Evolutionary conservation across 805 yeast genomes (phyloP).

Genomic region (Millerozyma acaciae): DNA sequence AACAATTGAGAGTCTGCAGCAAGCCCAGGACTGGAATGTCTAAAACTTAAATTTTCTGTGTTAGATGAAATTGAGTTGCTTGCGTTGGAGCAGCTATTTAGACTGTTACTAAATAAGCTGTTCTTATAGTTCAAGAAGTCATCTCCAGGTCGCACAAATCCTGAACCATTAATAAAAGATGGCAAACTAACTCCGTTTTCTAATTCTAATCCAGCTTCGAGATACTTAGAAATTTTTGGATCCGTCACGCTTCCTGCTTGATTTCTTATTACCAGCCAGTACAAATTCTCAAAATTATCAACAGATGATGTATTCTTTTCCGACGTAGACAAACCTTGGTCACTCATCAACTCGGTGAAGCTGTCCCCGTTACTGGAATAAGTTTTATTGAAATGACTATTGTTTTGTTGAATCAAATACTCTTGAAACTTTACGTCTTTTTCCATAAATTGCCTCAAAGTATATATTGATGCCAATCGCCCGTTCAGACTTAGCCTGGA

Average conservation of each 20-base stretch:
- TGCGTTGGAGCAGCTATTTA: neutral
- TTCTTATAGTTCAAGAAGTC: slow-evolving; percentile 23
- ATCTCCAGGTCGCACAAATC: slow-evolving; percentile 30
- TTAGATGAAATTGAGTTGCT: slow-evolving; percentile 3
- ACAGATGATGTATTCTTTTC: slow-evolving; percentile 13
- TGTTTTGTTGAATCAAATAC: slow-evolving; percentile 17
- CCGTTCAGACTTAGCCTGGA: slow-evolving; percentile 14
- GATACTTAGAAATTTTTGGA: slow-evolving; percentile 14
- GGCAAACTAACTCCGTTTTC: slow-evolving; percentile 24
- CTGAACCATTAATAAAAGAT: slow-evolving; percentile 31
- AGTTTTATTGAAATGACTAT: slow-evolving; percentile 8
- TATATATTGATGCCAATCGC: slow-evolving; percentile 49
- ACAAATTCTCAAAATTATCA: slow-evolving; percentile 36
- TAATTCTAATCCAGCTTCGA: slow-evolving; percentile 23
- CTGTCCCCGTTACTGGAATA: slow-evolving; percentile 3
- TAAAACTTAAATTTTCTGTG: slow-evolving; percentile 3
- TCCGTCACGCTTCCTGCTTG: slow-evolving; percentile 2
- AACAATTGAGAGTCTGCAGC: slow-evolving; percentile 11
- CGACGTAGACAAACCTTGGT: slow-evolving; percentile 5
- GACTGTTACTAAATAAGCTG: slow-evolving; percentile 10
- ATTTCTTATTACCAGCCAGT: slow-evolving; percentile 37
- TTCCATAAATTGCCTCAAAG: slow-evolving; percentile 55
- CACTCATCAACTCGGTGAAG: slow-evolving; percentile 4
- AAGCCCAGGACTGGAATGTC: neutral
- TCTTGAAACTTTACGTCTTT: slow-evolving; percentile 46